These are phyloP conservation scores for Colletotrichum truncatum DNA, from an alignment of 2,329 filamentous ascomycete species.

Conservation along the genomic window DNA sequence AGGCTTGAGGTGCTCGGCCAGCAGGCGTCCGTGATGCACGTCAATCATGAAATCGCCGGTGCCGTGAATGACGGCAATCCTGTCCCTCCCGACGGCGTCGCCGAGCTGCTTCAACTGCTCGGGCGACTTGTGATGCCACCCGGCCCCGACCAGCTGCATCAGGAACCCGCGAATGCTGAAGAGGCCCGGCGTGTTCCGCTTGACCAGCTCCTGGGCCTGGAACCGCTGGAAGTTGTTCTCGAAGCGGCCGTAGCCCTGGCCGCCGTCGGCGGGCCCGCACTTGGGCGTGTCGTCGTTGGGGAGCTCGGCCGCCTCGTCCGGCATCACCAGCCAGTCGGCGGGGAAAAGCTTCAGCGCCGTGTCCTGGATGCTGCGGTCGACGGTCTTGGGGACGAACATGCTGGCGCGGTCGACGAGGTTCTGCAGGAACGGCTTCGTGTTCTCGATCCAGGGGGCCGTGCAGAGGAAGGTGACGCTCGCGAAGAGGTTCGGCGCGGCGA, in stretches of 20 bases:
- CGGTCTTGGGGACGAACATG: constrained; percentile 74
- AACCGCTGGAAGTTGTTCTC: constrained; percentile 84
- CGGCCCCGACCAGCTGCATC: constrained; percentile 80
- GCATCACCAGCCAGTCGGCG: constrained; percentile 66
- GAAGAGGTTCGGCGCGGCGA: constrained; percentile 60
- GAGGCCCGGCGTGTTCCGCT: constrained; percentile 67
- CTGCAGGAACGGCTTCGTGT: constrained; percentile 69
- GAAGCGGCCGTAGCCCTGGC: constrained; percentile 62
- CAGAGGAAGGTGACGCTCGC: constrained; percentile 67
- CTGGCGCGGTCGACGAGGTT: constrained; percentile 67
- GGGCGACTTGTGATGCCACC: constrained; percentile 79
- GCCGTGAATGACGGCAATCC: constrained; percentile 83
- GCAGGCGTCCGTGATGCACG: constrained; percentile 72
- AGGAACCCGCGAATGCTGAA: constrained; percentile 77
- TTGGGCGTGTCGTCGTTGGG: constrained; percentile 54
- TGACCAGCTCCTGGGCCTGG: constrained; percentile 80
- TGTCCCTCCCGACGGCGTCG: constrained; percentile 73
- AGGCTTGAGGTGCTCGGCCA: constrained; percentile 73
- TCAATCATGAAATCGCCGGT: constrained; percentile 81
- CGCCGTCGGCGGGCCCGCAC: constrained; percentile 42
- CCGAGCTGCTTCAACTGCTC: constrained; percentile 73
- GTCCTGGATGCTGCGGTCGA: constrained; percentile 72
- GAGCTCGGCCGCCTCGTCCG: constrained; percentile 64
- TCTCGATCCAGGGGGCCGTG: constrained; percentile 69
- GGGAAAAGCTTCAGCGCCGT: constrained; percentile 75